Evolutionary conservation across 192 early-diverging fungal species (phyloP).

Genomic region (Podila epigama): DNA sequence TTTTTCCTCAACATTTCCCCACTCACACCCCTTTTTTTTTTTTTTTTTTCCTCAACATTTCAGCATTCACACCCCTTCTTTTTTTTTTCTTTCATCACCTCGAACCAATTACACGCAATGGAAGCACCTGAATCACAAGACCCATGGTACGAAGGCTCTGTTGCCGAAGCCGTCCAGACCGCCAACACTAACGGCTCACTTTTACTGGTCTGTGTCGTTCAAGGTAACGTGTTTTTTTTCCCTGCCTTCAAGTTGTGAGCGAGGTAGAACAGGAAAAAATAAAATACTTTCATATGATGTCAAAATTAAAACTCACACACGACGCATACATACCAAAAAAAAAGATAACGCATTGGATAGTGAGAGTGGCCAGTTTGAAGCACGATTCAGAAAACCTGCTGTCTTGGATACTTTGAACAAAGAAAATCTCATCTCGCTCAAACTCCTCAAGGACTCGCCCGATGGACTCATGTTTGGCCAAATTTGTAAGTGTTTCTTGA

Average conservation of each 20-base stretch:
- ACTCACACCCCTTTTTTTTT: background rate
- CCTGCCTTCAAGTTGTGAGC: too few species aligned
- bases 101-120: background rate
- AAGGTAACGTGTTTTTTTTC: constrained; percentile 24
- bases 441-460: constrained; percentile 22
- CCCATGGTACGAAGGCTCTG: constrained; percentile 33
- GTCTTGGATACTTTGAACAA: constrained; percentile 2
- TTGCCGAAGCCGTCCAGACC: constrained; percentile 25
- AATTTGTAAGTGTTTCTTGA: constrained; percentile 32
- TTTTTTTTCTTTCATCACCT: background rate
- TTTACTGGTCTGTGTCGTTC: constrained; percentile 33
- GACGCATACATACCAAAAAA: background rate
- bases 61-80: background rate
- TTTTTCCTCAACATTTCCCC: background rate
- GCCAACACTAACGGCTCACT: constrained; percentile 14
- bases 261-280: too few species aligned
- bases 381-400: constrained; percentile 14
- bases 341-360: constrained; percentile 12
- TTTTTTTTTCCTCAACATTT: background rate
- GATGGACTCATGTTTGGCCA: constrained; percentile 45
- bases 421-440: constrained; percentile 18
- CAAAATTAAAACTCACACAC: background rate
- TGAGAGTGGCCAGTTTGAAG: constrained; percentile 24
- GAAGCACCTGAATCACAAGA: background rate
- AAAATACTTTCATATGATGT: background rate